phyloP scores from a whole-genome alignment of 257 asterid species.

The Przewalskia tangutica region DNA sequence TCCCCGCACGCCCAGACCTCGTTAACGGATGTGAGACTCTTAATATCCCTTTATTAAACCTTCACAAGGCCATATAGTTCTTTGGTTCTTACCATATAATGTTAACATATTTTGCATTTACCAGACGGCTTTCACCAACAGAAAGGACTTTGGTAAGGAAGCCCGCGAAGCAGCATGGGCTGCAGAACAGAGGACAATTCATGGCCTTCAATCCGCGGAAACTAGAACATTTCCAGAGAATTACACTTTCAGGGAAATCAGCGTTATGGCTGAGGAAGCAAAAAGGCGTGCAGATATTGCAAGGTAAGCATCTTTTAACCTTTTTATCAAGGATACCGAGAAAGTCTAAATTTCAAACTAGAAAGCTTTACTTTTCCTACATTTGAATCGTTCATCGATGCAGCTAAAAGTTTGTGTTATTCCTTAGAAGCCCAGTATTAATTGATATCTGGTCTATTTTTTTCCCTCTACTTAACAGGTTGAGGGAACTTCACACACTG shows the following conservation, averaged over 20 bases:
- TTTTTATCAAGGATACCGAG: not conserved
- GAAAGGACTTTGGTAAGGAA: slow-evolving; percentile 52
- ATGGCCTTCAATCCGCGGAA: slow-evolving; percentile 44
- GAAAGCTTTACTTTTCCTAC: too few species aligned
- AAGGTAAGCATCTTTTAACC: slow-evolving; percentile 17
- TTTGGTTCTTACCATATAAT: not conserved
- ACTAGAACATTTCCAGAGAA: slow-evolving; percentile 22
- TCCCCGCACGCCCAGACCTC: too few species aligned
- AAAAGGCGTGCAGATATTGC: slow-evolving; percentile 54
- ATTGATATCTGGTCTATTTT: not conserved
- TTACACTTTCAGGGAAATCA: slow-evolving; percentile 36
- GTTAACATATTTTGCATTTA: not conserved
- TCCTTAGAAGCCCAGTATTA: too few species aligned
- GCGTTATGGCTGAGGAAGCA: slow-evolving; percentile 55
- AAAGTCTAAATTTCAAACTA: too few species aligned
- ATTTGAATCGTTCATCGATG: too few species aligned
- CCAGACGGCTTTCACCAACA: slow-evolving; percentile 44
- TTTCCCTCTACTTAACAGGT: slow-evolving; percentile 14
- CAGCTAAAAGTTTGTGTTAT: too few species aligned
- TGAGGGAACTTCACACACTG: slow-evolving; percentile 55
- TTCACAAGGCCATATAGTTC: not conserved
- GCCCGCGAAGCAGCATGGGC: slow-evolving; percentile 74
- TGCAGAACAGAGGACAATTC: slow-evolving; percentile 47
- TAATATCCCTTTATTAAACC: too few species aligned
- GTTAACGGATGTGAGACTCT: too few species aligned